Percentiles rank a stretch among this genome's conserved stretches.
phyloP scores from a whole-genome alignment of 148 eudicot species.

The Selenicereus undatus region DNA sequence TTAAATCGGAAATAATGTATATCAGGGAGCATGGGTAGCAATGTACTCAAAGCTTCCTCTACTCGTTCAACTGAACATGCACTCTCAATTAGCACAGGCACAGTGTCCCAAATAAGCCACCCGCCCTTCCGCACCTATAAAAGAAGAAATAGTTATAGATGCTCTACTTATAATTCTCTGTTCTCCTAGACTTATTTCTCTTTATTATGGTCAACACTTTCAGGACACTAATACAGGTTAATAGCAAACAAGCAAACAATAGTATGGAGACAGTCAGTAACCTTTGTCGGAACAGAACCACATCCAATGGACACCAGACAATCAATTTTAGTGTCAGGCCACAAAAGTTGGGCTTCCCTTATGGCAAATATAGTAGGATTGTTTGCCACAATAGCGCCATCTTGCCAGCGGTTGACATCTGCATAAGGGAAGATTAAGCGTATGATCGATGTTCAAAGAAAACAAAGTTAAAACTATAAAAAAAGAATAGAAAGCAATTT shows the following conservation, averaged over 20 bases:
- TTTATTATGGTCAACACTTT: background rate
- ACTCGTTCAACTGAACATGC: conserved; percentile 95
- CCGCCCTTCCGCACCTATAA: conserved; percentile 84
- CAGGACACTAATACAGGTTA: background rate
- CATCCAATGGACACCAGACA: conserved; percentile 93
- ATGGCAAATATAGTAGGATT: conserved; percentile 96
- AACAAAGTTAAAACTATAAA: background rate
- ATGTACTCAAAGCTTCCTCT: conserved; percentile 89
- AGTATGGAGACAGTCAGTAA: background rate
- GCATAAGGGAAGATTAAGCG: conserved; percentile 22
- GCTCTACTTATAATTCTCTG: background rate
- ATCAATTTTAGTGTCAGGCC: conserved; percentile 97
- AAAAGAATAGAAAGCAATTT: conserved; percentile 12
- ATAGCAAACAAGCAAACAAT: background rate
- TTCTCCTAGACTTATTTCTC: background rate
- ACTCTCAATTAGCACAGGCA: conserved; percentile 98
- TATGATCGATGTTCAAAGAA: background rate
- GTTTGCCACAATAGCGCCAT: conserved; percentile 98
- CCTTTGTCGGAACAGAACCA: conserved; percentile 95
- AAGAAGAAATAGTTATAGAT: conserved; percentile 8
- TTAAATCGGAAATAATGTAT: conserved; percentile 89
- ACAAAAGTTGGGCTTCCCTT: conserved; percentile 92
- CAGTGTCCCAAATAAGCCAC: conserved; percentile 95
- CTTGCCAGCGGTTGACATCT: conserved; percentile 94
- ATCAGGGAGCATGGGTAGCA: conserved; percentile 95